phyloP scores from a whole-genome alignment of 169 alveolate species.

The Cystoisospora suis region DNA sequence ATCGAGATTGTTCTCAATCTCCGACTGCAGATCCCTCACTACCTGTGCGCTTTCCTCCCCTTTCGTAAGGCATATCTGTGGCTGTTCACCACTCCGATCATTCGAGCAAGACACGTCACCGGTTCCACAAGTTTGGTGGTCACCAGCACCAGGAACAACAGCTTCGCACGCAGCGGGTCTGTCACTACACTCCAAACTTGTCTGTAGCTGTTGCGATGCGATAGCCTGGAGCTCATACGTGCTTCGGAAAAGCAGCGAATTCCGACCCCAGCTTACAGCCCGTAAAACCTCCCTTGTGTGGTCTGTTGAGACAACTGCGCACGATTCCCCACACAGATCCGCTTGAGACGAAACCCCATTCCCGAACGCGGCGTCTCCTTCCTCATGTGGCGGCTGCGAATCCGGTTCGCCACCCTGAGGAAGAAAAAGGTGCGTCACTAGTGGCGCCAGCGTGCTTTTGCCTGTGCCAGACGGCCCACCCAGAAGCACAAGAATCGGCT shows the following conservation, averaged over 20 bases:
- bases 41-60: neutral
- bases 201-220: neutral
- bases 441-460: conserved; percentile 35
- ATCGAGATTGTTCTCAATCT: neutral
- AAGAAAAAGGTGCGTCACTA: neutral
- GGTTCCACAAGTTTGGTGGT: no score
- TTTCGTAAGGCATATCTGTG: neutral
- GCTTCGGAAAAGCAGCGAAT: conserved; percentile 1
- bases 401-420: neutral
- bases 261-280: neutral
- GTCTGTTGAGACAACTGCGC: conserved; percentile 7
- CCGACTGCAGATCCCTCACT: neutral
- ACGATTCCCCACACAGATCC: neutral
- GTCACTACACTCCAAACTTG: neutral
- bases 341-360: neutral
- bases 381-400: neutral
- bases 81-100: no score
- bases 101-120: no score
- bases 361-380: neutral
- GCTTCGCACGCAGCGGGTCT: neutral
- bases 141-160: neutral
- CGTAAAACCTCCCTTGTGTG: conserved; percentile 6
- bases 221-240: conserved; percentile 16
- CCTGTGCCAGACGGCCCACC: conserved; percentile 34
- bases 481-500: neutral